Conservation (phyloP, 352 stramenopile genomes). For the Phytophthora sojae region DNA sequence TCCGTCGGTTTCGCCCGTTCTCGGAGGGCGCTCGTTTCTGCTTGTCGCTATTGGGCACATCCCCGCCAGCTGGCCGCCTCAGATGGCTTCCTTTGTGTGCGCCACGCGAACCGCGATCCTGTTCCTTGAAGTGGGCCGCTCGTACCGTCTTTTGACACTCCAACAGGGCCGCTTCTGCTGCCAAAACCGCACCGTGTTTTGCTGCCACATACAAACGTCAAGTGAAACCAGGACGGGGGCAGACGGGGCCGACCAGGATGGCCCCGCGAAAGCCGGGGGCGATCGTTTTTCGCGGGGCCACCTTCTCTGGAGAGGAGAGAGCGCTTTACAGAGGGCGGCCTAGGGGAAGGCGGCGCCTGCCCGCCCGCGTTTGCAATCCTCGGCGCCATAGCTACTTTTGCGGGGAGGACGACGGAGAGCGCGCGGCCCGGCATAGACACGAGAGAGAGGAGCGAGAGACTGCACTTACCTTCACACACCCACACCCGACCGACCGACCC, state of each 20-base stretch:
- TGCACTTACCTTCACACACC: neutral
- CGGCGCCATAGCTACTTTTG: constrained; percentile 49
- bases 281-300: constrained; percentile 32
- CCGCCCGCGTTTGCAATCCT: constrained; percentile 25
- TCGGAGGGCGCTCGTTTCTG: neutral
- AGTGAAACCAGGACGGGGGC: constrained; percentile 28
- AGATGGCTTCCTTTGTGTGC: constrained; percentile 39
- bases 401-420: constrained; percentile 32
- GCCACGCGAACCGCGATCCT: constrained; percentile 22
- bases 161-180: neutral
- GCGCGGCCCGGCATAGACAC: constrained; percentile 7
- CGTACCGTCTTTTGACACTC: constrained; percentile 15
- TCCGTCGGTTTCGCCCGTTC: constrained; percentile 1
- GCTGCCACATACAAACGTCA: constrained; percentile 25
- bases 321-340: constrained; percentile 19
- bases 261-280: no score
- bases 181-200: constrained; percentile 16
- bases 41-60: constrained; percentile 15
- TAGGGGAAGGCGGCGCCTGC: constrained; percentile 18
- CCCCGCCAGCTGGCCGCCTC: constrained; percentile 19
- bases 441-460: constrained; percentile 1
- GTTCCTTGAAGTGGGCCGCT: constrained; percentile 30
- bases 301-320: constrained; percentile 38
- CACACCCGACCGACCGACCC: neutral
- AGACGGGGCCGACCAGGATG: constrained; percentile 29